Evolutionary conservation across 495 filamentous ascomycete genomes (phyloP), one percentile per base, ranked within the genome.

Genomic region (Penicillium robsamsonii): DNA sequence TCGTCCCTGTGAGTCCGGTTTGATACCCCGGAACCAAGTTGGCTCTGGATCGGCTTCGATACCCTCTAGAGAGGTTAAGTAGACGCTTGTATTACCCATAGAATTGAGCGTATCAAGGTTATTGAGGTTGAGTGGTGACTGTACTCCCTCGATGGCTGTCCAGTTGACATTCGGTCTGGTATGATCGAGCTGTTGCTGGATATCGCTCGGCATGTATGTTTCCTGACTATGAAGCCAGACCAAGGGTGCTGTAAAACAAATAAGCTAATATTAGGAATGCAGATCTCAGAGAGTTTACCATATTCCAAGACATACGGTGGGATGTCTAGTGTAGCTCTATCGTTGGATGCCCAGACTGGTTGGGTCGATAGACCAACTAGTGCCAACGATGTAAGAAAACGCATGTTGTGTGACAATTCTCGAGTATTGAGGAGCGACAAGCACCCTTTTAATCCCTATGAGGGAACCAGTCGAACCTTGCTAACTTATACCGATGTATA

Each of bases 41-140:
- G 82, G 80, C 41, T 74, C 58, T 5, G 76, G 79, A 25, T 72
- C 75, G 0, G 66, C 74, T 33, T 75, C 73, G 50, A 85, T 75
- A 46, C 84, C 79, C 50, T 83, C 82, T 5, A 72, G 68, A 12
- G 83, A 84, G 1, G 83, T 86, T 10, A 89, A 68, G 48, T 81
- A 88, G 6, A 86, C 77, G 44, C 73, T 75, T 2, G 65, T 71
- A 29, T 80, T 78, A 7, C 75, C 76, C 29, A 77, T 49, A 7
- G 41, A 46, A 54, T 86, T 84, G 25, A 84, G 75, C 22, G 70
- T 58, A 57, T 84, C 76, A 4, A 88, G 68, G 45, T 84, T 85
- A 52, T 80, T 55, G 3, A 85, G 71, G 5, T 76, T 81, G n/a
- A 85, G 54, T 3, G 82, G 78, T 0, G 64, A 66, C 4, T 73